Conservation (phyloP, 495 filamentous ascomycete genomes). For the Annulohypoxylon moriforme region DNA sequence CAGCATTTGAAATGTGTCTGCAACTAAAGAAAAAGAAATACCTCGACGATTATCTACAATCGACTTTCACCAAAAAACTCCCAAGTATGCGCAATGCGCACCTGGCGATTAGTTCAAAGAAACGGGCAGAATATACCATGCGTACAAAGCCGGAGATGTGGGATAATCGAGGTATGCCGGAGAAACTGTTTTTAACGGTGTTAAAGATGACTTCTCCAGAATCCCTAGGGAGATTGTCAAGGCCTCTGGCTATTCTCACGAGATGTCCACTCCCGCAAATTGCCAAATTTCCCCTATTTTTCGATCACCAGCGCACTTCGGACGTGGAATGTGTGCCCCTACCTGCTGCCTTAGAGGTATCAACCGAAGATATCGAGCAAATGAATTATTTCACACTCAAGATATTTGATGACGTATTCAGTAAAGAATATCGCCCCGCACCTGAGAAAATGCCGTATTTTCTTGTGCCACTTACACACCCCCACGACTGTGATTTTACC, state of each 20-base stretch:
- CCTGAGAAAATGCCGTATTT: slow-evolving; percentile 82
- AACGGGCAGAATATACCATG: slow-evolving; percentile 79
- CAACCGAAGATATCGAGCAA: slow-evolving; percentile 54
- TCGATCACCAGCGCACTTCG: slow-evolving; percentile 70
- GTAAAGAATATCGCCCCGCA: slow-evolving; percentile 79
- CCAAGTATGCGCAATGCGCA: slow-evolving; percentile 90
- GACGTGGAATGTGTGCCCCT: slow-evolving; percentile 60
- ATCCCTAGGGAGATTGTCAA: slow-evolving; percentile 69
- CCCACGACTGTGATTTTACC: slow-evolving; percentile 46
- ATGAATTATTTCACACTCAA: slow-evolving; percentile 78
- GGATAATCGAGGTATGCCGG: slow-evolving; percentile 64
- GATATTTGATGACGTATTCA: slow-evolving; percentile 88
- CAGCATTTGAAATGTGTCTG: slow-evolving; percentile 87
- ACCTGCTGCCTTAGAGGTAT: slow-evolving; percentile 54
- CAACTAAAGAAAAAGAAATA: slow-evolving; percentile 72
- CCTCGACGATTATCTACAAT: slow-evolving; percentile 78
- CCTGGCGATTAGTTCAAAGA: slow-evolving; percentile 83
- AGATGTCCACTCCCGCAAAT: slow-evolving; percentile 71
- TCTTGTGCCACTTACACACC: slow-evolving; percentile 70
- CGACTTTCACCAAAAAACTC: slow-evolving; percentile 76
- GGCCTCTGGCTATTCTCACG: slow-evolving; percentile 78
- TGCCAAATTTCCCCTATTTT: slow-evolving; percentile 76
- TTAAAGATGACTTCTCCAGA: slow-evolving; percentile 68
- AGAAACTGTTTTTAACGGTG: slow-evolving; percentile 70
- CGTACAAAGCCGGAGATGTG: slow-evolving; percentile 82